These are phyloP conservation scores for Pharnaceum exiguum DNA, from an alignment of 148 eudicot genomes.

Conservation along the genomic window DNA sequence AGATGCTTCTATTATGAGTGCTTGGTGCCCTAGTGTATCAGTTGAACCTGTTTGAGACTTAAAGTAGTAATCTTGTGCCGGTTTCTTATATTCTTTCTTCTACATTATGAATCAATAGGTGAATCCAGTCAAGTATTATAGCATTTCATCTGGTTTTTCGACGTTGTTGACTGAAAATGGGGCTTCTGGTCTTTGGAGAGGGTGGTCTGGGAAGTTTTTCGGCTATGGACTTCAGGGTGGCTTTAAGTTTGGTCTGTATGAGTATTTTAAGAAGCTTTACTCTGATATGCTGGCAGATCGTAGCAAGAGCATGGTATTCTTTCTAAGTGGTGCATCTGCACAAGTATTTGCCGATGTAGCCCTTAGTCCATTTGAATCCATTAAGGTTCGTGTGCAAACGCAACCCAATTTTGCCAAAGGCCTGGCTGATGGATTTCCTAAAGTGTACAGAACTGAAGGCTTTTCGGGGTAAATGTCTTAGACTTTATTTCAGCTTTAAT, in stretches of 20 bases:
- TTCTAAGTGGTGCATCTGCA: conserved; percentile 90
- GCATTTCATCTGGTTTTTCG: conserved; percentile 59
- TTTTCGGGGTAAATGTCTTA: conserved; percentile 48
- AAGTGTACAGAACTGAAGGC: conserved; percentile 74
- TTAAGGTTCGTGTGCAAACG: conserved; percentile 90
- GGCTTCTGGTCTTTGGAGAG: conserved; percentile 86
- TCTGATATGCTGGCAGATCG: conserved; percentile 60
- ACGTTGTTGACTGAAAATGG: conserved; percentile 79
- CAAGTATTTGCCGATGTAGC: conserved; percentile 92
- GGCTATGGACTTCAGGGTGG: conserved; percentile 97
- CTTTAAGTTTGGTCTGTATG: conserved; percentile 84
- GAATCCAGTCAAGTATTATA: conserved; percentile 60
- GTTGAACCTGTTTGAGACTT: background rate
- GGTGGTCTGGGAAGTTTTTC: conserved; percentile 91
- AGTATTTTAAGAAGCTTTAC: conserved; percentile 83
- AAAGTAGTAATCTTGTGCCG: too few relatives aligned
- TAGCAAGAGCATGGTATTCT: conserved; percentile 61
- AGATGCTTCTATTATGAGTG: background rate
- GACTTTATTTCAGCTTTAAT: background rate
- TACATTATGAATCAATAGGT: conserved; percentile 35
- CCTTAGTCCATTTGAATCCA: conserved; percentile 87
- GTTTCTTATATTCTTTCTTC: conserved; percentile 2
- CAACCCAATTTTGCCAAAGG: conserved; percentile 77
- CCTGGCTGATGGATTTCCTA: conserved; percentile 84
- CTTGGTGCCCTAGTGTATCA: background rate